phyloP scores from a whole-genome alignment of 768 basidiomycete genomes.

The Naganishia antarctica region DNA sequence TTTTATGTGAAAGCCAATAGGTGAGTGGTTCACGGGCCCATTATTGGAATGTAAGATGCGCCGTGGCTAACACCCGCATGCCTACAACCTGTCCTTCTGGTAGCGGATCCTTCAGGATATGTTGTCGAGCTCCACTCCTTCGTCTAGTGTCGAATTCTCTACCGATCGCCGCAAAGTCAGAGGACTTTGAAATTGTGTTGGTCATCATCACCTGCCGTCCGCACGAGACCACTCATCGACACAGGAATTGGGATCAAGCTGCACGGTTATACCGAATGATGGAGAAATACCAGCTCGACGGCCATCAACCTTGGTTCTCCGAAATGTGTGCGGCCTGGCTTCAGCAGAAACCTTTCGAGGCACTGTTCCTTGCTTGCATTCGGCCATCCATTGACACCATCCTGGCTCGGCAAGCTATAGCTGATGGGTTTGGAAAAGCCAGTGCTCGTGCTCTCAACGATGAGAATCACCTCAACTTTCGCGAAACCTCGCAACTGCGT shows the following conservation, averaged over 20 bases:
- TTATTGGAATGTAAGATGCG: no score
- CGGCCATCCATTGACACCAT: neutral
- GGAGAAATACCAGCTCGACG: slow-evolving; percentile 5
- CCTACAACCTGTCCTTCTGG: neutral
- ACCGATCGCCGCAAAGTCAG: no score
- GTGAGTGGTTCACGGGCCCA: neutral
- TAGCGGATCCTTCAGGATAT: neutral
- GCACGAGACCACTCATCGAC: neutral
- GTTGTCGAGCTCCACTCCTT: no score
- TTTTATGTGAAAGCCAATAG: slow-evolving; percentile 10
- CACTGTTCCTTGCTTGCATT: neutral
- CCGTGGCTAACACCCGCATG: no score
- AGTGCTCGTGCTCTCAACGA: neutral
- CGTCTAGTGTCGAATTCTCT: no score
- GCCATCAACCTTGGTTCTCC: slow-evolving; percentile 1
- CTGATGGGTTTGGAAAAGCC: neutral
- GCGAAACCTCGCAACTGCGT: no score
- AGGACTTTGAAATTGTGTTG: neutral
- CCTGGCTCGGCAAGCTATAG: neutral
- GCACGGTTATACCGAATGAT: neutral
- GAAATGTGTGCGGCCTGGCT: neutral
- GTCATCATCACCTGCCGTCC: neutral
- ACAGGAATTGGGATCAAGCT: neutral
- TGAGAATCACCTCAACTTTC: no score
- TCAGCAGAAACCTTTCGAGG: neutral